Base-by-base conservation (phyloP, 805 yeast genomes). In the Candida chauliodis region DNA sequence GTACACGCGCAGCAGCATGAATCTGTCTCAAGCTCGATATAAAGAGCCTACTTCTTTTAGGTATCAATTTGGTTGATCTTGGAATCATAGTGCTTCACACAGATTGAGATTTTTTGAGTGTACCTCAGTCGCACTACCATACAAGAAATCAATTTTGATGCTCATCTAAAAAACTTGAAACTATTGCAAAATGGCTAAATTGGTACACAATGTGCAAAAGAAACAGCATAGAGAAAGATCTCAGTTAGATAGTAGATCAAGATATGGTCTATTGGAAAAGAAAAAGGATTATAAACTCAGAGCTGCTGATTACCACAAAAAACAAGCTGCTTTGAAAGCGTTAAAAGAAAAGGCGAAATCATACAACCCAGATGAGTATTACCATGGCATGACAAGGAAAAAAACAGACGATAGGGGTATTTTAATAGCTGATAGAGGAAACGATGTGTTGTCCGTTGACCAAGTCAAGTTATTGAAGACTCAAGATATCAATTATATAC, bases 221-320 rank as follows among this genome's bases (percentile, higher is more conserved):
- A 93, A 88, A 56, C 98, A 93, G 69, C 99, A 93, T 55, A 71
- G 89, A 42, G 99, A 93, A 67, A 78, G 99, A 53, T 76, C 96
- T 5, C 99, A 93, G 63, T 84, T 91, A 1, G 71, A 69, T 33
- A 80, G 76, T 31, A 73, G 99, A 41, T 68, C 77, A 50, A 76
- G 76, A 56, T 79, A 74, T 61, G 99, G 99, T 29, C 78, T 90
- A 24, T 71, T 93, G 31, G 99, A 93, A 63, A 93, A 93, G 75
- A 93, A 93, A 71, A 58, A 69, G 50, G 74, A 69, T 51, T 69
- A 69, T 49, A 54, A 53, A 42, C 54, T 76, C 27, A 61, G 82
- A 52, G 79, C 81, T 4, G 71, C 68, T 14, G 79, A 77, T 51
- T 76, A 62, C 48, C 81, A 77, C 52, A 68, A 73, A 59, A 77